Base-by-base conservation (phyloP, 164 flowering plant species). In the Aristolochia fimbriata region DNA sequence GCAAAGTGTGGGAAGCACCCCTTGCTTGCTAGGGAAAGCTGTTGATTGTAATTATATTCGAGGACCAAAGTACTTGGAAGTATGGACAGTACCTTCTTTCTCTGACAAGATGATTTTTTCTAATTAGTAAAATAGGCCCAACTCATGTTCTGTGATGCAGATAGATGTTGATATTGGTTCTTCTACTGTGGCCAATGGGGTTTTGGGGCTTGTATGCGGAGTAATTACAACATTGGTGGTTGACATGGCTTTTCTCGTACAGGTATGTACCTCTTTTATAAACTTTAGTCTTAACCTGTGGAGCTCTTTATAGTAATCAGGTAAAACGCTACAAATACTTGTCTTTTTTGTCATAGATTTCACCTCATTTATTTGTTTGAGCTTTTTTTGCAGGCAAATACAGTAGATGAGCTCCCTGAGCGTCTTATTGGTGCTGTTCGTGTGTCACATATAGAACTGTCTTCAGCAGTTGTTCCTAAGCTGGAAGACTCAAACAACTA, bases 1-100 rank as follows among this genome's bases (percentile, higher is more conserved):
- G 9, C 99, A 94, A 74, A 94, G 99, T 81, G 99, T 91, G 74
- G 99, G 99, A 63, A 85, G 96, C 71, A 88, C 96, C 20, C 99
- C 99, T 55, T 94, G 99, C 76, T 73, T 94, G 53, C 66, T 94
- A 62, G 97, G 99, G 21, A 94, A 91, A 75, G 97, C 97, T 58
- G 96, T 94, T 66, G 99, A 94, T 70, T 91, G 97, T 77, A 94
- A 81, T 76, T 94, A 94, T 71, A 88, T 91, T 55, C 96, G 96
- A 23, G 91, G 87, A 68, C 79, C 91, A 2, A 84, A 81, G 20
- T 94, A 94, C 73, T 71, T 91, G 56, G 99, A 94, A 77, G 99
- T 94, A 80, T 73, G 65, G 65, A 47, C 63, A 22, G 1, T 12
- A 56, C 13, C 47, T 22, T 0, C 51, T 51, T 51, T 49, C 16